Percentiles rank a stretch among this genome's conserved stretches.
phyloP scores from a whole-genome alignment of 805 yeast species.

The Yamadazyma olivae region DNA sequence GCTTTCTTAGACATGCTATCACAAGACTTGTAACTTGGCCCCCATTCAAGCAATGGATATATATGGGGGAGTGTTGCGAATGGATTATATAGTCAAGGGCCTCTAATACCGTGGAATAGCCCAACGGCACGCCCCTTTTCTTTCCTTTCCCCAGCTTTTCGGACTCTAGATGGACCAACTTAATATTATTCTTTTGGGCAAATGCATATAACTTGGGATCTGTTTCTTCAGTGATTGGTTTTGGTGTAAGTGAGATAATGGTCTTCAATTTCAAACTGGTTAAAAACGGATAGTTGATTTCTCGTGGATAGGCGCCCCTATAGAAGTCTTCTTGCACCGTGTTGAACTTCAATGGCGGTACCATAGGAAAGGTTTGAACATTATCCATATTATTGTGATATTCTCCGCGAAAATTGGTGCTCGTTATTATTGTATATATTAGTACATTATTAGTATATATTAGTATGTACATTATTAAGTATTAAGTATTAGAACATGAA shows the following conservation, averaged over 20 bases:
- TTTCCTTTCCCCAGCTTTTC: conserved; percentile 71
- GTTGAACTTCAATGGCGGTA: conserved; percentile 79
- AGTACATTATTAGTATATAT: neutral
- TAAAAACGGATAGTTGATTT: conserved; percentile 66
- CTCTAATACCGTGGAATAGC: conserved; percentile 54
- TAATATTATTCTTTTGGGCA: conserved; percentile 53
- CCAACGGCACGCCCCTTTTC: conserved; percentile 80
- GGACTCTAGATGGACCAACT: conserved; percentile 64
- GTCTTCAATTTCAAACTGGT: conserved; percentile 63
- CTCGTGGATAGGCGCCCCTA: conserved; percentile 86
- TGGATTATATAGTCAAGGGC: conserved; percentile 64
- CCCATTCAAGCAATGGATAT: conserved; percentile 86
- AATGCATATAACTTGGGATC: conserved; percentile 53
- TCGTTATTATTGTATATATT: neutral
- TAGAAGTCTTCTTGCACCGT: conserved; percentile 66
- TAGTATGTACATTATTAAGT: neutral
- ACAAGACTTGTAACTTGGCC: conserved; percentile 82
- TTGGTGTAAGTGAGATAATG: conserved; percentile 77
- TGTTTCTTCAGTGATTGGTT: conserved; percentile 54
- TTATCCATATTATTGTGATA: conserved; percentile 9
- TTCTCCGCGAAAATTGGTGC: neutral
- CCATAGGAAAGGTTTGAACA: conserved; percentile 28
- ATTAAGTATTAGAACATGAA: neutral
- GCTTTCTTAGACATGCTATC: conserved; percentile 80
- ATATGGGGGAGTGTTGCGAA: conserved; percentile 62